Base-by-base conservation (phyloP, 2,329 filamentous ascomycete species). In the Colletotrichum endophyticum region DNA sequence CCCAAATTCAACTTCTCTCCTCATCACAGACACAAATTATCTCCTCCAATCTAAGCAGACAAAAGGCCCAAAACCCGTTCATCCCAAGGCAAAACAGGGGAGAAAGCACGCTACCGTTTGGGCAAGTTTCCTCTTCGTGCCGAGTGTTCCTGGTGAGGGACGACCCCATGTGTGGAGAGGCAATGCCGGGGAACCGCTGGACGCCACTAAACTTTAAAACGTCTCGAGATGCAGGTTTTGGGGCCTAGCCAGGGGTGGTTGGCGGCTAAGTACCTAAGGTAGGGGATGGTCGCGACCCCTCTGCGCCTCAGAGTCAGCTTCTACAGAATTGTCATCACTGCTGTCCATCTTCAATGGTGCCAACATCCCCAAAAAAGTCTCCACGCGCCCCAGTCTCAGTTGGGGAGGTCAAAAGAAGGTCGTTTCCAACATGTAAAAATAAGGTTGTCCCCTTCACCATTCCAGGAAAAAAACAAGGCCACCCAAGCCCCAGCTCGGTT, bases 141-240 rank as follows among this genome's bases (percentile, higher is more conserved):
- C 72, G 63, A 68, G 63, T 22, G 57, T 49, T 32, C 36, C 73
- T 64, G 32, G 13, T 3, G 7, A 62, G 25, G 3, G 25, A 34
- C 3, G 30, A 2, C 8, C 4, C 30, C 59, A n/a, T 9, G 49
- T 34, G 27, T 22, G 67, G 53, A 56, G 53, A n/a, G 8, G 16
- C 6, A 62, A 61, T 59, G 16, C 39, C 15, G 59, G 59, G 59
- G 32, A 27, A 63, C 16, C 19, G 56, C 9, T 70, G 69, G 59
- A 64, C 49, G 73, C 70, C 63, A 36, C 61, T 22, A 69, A 73
- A 73, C 39, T 73, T 49, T 73, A 76, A 73, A 73, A 73, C 73
- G 73, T 73, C 70, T 76, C 39, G 70, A 75, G 70, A 66, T 57
- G 56, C 34, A 39, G 67, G 13, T 73, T 30, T 61, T 53, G 44